Conservation (phyloP, 2,329 filamentous ascomycete species). For the Microthyrium microscopicum region DNA sequence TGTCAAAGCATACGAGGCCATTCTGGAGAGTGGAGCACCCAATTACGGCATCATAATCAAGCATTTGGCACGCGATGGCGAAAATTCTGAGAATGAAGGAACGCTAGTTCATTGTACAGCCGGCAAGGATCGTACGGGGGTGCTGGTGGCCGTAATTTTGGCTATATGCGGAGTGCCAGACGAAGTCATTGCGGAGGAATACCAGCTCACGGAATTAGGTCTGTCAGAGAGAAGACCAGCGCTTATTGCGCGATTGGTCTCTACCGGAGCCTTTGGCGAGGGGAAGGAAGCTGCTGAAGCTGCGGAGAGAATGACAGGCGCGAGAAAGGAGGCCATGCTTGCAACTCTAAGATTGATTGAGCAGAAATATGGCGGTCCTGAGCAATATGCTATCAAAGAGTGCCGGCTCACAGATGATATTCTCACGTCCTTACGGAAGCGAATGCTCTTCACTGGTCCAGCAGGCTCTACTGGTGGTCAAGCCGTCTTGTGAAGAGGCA, state of each 20-base stretch:
- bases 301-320: slow-evolving; percentile 19
- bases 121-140: slow-evolving; percentile 62
- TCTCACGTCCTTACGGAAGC: too few relatives aligned
- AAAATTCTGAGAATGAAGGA: slow-evolving; percentile 16
- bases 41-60: slow-evolving; percentile 43
- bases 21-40: slow-evolving; percentile 36
- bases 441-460: too few relatives aligned
- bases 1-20: slow-evolving; percentile 44
- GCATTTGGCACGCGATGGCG: slow-evolving; percentile 31
- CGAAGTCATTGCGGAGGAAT: slow-evolving; percentile 47
- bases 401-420: slow-evolving; percentile 39
- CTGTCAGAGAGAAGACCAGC: slow-evolving; percentile 28
- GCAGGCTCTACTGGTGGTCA: too few relatives aligned
- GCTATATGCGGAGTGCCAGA: slow-evolving; percentile 45
- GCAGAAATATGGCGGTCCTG: slow-evolving; percentile 43
- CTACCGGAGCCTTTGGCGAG: slow-evolving; percentile 12
- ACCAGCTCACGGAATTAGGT: slow-evolving; percentile 48
- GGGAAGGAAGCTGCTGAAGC: slow-evolving; percentile 14
- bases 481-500: too few relatives aligned
- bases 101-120: slow-evolving; percentile 48
- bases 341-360: slow-evolving; percentile 37
- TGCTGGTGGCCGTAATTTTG: slow-evolving; percentile 50
- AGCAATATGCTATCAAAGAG: slow-evolving; percentile 42
- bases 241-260: slow-evolving; percentile 35
- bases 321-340: slow-evolving; percentile 34